A percentile compares a stretch with the other conserved stretches of the same genome.
phyloP scores from a whole-genome alignment of 352 stramenopile species.

The Pythium brassicae region DNA sequence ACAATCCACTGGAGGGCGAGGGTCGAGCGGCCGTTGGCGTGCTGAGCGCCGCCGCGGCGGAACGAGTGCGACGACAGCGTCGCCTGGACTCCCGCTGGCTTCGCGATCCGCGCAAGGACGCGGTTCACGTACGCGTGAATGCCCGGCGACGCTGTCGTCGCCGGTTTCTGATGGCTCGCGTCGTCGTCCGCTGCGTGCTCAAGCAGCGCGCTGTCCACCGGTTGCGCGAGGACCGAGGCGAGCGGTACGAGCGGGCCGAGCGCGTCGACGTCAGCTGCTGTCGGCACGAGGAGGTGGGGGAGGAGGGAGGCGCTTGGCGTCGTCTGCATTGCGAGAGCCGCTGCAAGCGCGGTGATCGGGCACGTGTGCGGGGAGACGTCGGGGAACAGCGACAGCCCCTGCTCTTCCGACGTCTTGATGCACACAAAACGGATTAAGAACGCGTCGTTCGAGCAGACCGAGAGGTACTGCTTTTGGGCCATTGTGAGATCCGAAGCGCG shows the following conservation, averaged over 20 bases:
- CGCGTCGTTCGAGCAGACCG: not conserved
- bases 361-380: not conserved
- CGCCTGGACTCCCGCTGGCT: not conserved
- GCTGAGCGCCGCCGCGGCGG: constrained; percentile 10
- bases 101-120: constrained; percentile 5
- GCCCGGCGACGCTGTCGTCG: constrained; percentile 13
- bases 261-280: not conserved
- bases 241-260: not conserved
- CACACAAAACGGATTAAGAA: not conserved
- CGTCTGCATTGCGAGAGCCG: not conserved
- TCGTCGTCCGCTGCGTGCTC: not conserved
- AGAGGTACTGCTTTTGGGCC: not conserved
- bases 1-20: constrained; percentile 19
- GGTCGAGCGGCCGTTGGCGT: constrained; percentile 7
- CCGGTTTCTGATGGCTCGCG: not conserved
- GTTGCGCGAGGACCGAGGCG: not conserved
- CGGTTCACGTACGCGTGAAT: constrained; percentile 23
- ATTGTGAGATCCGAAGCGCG: not conserved
- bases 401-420: not conserved
- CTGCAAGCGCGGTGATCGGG: not conserved
- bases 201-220: not conserved
- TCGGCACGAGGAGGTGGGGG: not conserved
- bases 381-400: not conserved
- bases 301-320: not conserved
- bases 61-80: constrained; percentile 15